Evolutionary conservation across 1,139 yeast genomes (phyloP), one percentile per base, ranked within the genome.

Genomic region (Blastobotrys petasosporus): DNA sequence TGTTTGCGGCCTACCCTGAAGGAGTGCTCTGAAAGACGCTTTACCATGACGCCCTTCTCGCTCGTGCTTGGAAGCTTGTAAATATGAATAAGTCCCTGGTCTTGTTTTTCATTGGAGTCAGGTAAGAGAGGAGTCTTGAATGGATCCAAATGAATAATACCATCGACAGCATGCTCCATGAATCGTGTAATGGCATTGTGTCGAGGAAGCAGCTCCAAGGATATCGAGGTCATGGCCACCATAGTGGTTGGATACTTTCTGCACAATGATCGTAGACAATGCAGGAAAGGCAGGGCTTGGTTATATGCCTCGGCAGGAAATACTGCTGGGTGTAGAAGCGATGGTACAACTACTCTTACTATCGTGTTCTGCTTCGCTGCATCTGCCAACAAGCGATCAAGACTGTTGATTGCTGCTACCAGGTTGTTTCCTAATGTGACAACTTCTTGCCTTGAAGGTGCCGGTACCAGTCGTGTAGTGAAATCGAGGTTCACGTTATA

Each of bases 11-110:
- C 92, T 52, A 87, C 87, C 59, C 83, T 81, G 67, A 90, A 92
- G 2, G 95, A 90, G 64, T 77, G 82, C 65, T 90, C 97, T 45
- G 86, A 83, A 48, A 73, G 72, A 47, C 80, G 78, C 1, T 79
- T 75, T 56, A 79, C 77, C 96, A 88, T 90, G 55, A 79, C 72
- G 0, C 98, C 97, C 38, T 79, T 65, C 39, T 83, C 92, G 41
- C 88, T 79, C 37, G 86, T 66, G 2, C 77, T 71, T 0, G 96
- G 94, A 10, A 88, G 61, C 56, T 85, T 85, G 46, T 76, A 65
- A 2, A 92, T 71, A 60, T 92, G 86, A 28, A 90, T 77, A 48
- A 88, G 74, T 0, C 97, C 98, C 59, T 92, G 97, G 31, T 54
- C 52, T 11, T 54, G 55, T 39, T 52, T 53, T 16, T 54, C 51